phyloP scores from a whole-genome alignment of 2,329 filamentous ascomycete genomes.

The Sclerotinia subarctica region DNA sequence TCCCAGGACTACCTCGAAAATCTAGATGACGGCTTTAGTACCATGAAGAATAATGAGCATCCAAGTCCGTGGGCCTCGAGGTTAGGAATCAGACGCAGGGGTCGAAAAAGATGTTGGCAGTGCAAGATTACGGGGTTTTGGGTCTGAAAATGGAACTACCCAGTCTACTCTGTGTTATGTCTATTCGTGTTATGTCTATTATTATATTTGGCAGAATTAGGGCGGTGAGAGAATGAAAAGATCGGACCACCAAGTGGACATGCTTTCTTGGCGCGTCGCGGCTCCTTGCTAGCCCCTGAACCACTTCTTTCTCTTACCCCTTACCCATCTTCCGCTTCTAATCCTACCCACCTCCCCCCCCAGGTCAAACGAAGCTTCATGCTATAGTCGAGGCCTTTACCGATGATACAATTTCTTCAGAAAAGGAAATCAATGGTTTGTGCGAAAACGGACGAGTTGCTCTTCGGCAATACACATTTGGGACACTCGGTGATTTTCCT shows the following conservation, averaged over 20 bases:
- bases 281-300: neutral
- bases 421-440: neutral
- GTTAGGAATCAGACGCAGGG: neutral
- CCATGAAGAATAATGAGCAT: neutral
- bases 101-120: neutral
- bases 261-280: neutral
- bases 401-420: neutral
- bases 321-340: too few relatives aligned
- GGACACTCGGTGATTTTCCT: neutral
- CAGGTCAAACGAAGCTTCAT: neutral
- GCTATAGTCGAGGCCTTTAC: neutral
- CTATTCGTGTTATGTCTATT: too few relatives aligned
- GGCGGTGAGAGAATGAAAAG: neutral
- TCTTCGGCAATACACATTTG: neutral
- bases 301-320: neutral
- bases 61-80: neutral
- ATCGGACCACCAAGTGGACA: neutral
- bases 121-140: neutral
- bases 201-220: neutral
- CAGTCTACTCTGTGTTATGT: too few relatives aligned
- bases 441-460: neutral
- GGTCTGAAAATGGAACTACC: neutral
- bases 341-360: neutral
- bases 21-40: neutral
- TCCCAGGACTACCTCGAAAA: neutral